A percentile compares a stretch with the other conserved stretches of the same genome.
phyloP scores from a whole-genome alignment of 345 rosid species.

The Gossypium stocksii region DNA sequence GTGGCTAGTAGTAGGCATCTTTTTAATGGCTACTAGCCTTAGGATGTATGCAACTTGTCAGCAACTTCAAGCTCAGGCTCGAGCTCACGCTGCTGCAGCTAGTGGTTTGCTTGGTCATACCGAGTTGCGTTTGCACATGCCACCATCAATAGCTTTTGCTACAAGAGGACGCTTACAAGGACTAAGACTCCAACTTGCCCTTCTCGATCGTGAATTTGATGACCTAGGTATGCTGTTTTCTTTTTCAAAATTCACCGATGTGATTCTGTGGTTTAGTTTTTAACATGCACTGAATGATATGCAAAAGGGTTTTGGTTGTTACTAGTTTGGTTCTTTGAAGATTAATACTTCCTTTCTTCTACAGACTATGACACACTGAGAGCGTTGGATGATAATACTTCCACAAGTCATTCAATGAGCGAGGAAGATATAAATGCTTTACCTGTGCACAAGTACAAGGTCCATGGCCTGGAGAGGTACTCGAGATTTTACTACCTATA shows the following conservation, averaged over 20 bases:
- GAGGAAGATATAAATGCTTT: slow-evolving; percentile 75
- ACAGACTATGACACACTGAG: slow-evolving; percentile 70
- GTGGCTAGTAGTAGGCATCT: slow-evolving; percentile 64
- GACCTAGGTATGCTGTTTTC: slow-evolving; percentile 46
- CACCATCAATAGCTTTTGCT: slow-evolving; percentile 63
- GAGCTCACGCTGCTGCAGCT: slow-evolving; percentile 61
- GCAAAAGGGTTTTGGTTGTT: not conserved
- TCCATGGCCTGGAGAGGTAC: slow-evolving; percentile 34
- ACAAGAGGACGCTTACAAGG: slow-evolving; percentile 68
- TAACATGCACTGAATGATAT: not conserved
- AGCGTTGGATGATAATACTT: slow-evolving; percentile 54
- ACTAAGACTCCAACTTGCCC: slow-evolving; percentile 71
- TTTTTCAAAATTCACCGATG: not conserved
- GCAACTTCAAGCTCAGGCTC: slow-evolving; percentile 67
- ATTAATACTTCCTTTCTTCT: not conserved
- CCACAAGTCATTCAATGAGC: slow-evolving; percentile 50
- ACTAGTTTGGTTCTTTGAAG: not conserved
- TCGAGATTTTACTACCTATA: not conserved
- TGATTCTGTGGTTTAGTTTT: not conserved
- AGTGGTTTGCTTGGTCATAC: slow-evolving; percentile 64
- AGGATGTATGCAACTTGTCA: slow-evolving; percentile 74
- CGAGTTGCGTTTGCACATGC: slow-evolving; percentile 63
- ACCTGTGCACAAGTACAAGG: slow-evolving; percentile 63
- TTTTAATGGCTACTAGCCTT: slow-evolving; percentile 61
- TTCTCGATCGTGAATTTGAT: slow-evolving; percentile 69